Percentiles rank a stretch among this genome's conserved stretches.
Evolutionary conservation across 371 early-diverging fungal genomes (phyloP).

Genomic region (Saksenaea vasiformis): DNA sequence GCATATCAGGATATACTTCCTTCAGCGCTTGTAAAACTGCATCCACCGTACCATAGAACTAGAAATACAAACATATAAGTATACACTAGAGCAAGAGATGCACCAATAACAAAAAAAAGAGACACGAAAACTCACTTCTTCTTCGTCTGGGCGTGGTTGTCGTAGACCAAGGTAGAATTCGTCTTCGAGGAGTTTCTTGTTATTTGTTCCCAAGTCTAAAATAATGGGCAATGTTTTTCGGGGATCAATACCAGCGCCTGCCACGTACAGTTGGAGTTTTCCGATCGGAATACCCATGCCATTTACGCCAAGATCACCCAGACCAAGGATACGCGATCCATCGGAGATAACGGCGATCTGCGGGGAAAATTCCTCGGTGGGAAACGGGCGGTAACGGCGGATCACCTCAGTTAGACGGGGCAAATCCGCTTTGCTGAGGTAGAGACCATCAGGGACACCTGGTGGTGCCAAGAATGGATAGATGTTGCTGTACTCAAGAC

Average conservation of each 20-base stretch:
- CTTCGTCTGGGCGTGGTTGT: conserved; percentile 40
- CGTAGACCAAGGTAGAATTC: conserved; percentile 85
- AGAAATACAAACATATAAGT: no score
- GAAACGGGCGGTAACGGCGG: conserved; percentile 57
- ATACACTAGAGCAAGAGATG: no score
- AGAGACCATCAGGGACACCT: conserved; percentile 82
- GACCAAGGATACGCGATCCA: conserved; percentile 90
- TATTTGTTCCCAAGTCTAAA: conserved; percentile 90
- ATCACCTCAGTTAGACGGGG: conserved; percentile 68
- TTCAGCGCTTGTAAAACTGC: conserved; percentile 73
- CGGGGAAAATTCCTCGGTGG: conserved; percentile 45
- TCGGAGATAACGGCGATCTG: conserved; percentile 93
- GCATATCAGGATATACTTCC: conserved; percentile 69
- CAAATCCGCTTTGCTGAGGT: conserved; percentile 71
- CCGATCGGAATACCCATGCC: conserved; percentile 95
- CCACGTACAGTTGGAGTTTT: conserved; percentile 91
- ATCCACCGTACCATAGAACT: conserved; percentile 81
- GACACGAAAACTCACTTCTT: conserved; percentile 37
- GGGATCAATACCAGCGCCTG: conserved; percentile 90
- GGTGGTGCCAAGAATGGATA: conserved; percentile 79
- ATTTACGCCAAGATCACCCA: conserved; percentile 90
- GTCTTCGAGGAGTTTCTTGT: conserved; percentile 70
- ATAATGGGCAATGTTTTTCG: conserved; percentile 82
- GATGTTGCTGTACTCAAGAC: conserved; percentile 86
- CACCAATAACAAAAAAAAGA: background rate